Conservation (phyloP, 352 stramenopile genomes). For the Pythium aphanidermatum region DNA sequence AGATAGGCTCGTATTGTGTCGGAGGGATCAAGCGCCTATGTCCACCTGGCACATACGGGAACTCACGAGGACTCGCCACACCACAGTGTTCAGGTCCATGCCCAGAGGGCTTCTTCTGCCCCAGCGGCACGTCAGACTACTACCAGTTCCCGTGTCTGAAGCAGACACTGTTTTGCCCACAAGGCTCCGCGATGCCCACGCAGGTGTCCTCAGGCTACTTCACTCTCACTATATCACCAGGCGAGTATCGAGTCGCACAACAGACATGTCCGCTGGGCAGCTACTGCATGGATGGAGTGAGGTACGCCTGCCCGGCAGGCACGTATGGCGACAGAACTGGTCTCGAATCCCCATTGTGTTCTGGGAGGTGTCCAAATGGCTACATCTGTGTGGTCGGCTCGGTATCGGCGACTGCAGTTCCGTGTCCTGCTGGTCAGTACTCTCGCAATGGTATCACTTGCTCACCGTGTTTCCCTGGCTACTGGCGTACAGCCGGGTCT, state of each 20-base stretch:
- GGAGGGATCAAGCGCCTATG: conserved; percentile 48
- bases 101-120: conserved; percentile 60
- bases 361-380: conserved; percentile 47
- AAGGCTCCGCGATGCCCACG: conserved; percentile 31
- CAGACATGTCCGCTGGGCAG: conserved; percentile 46
- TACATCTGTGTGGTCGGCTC: conserved; percentile 45
- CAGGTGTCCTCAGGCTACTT: conserved; percentile 39
- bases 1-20: conserved; percentile 50
- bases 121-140: conserved; percentile 36
- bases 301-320: conserved; percentile 42
- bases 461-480: conserved; percentile 43
- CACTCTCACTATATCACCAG: conserved; percentile 24
- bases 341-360: conserved; percentile 34
- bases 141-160: conserved; percentile 27
- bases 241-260: conserved; percentile 39
- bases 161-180: conserved; percentile 36
- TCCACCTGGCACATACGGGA: conserved; percentile 40
- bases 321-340: conserved; percentile 45
- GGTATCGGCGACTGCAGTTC: conserved; percentile 28
- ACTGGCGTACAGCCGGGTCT: conserved; percentile 43
- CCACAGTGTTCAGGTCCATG: conserved; percentile 46
- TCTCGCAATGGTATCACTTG: conserved; percentile 50
- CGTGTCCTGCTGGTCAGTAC: conserved; percentile 53
- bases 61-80: conserved; percentile 26
- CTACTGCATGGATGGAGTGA: conserved; percentile 49